Evolutionary conservation across 345 rosid species (phyloP).

Genomic region (Hibiscus mutabilis): DNA sequence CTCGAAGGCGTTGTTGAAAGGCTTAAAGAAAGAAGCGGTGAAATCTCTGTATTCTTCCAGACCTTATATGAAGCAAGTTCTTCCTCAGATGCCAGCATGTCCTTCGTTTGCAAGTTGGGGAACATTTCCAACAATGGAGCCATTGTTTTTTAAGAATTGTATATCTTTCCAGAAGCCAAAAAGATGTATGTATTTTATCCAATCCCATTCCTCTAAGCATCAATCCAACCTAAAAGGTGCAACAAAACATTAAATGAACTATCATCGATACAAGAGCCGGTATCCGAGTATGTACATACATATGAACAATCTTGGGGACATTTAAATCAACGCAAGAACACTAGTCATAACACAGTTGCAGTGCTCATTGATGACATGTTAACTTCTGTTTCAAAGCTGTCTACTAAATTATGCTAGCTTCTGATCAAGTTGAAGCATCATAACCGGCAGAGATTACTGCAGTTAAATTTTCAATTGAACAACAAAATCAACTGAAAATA

Average conservation of each 20-base stretch:
- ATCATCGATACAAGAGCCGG: neutral
- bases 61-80: slow-evolving; percentile 93
- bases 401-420: neutral
- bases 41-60: slow-evolving; percentile 14
- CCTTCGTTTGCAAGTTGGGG: slow-evolving; percentile 87
- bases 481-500: slow-evolving; percentile 16
- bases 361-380: neutral
- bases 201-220: slow-evolving; percentile 99
- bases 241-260: slow-evolving; percentile 2
- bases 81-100: slow-evolving; percentile 71
- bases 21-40: neutral
- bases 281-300: too few species aligned
- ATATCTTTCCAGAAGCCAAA: slow-evolving; percentile 95
- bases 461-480: neutral
- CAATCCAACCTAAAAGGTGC: slow-evolving; percentile 65
- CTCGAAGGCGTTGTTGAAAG: slow-evolving; percentile 1
- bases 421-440: too few species aligned
- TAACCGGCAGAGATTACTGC: too few species aligned
- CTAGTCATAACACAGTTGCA: neutral
- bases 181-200: slow-evolving; percentile 69
- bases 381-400: too few species aligned
- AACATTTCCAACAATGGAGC: slow-evolving; percentile 91
- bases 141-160: slow-evolving; percentile 83
- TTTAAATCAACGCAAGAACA: neutral
- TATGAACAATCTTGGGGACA: neutral